Percentiles rank a stretch among this genome's conserved stretches.
phyloP scores from a whole-genome alignment of 1,284 basidiomycete species.

The Ceratobasidium sp. region DNA sequence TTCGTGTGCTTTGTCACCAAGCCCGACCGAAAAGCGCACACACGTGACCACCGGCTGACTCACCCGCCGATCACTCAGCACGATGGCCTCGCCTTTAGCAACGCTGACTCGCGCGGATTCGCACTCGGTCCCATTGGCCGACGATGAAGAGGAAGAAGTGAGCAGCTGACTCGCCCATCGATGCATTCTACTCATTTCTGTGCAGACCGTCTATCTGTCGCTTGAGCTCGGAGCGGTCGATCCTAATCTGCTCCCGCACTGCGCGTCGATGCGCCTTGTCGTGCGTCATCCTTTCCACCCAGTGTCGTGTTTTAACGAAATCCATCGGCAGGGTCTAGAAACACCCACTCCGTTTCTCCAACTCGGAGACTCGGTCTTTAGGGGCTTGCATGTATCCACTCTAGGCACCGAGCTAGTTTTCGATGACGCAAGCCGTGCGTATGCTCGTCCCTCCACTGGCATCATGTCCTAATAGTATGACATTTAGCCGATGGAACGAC shows the following conservation, averaged over 20 bases:
- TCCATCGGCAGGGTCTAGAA: conserved; percentile 17
- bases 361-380: conserved; percentile 13
- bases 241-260: conserved; percentile 3
- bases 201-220: conserved; percentile 1
- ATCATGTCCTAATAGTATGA: background rate
- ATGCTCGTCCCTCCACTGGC: background rate
- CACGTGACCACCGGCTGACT: conserved; percentile 32
- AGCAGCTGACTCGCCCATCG: background rate
- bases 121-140: conserved; percentile 5
- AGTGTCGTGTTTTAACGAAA: background rate
- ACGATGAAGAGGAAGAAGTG: conserved; percentile 26
- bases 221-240: conserved; percentile 16
- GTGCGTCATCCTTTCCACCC: conserved; percentile 4
- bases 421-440: conserved; percentile 17
- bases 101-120: conserved; percentile 11
- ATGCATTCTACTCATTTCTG: background rate
- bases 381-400: conserved; percentile 1
- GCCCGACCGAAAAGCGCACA: background rate
- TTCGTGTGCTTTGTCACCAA: background rate
- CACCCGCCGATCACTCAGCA: conserved; percentile 14
- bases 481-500: background rate
- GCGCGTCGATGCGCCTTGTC: conserved; percentile 21
- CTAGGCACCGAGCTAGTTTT: conserved; percentile 24
- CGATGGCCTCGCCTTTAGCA: background rate
- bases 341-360: conserved; percentile 24